phyloP scores from a whole-genome alignment of 2,329 filamentous ascomycete genomes.

The Aureobasidium lini region DNA sequence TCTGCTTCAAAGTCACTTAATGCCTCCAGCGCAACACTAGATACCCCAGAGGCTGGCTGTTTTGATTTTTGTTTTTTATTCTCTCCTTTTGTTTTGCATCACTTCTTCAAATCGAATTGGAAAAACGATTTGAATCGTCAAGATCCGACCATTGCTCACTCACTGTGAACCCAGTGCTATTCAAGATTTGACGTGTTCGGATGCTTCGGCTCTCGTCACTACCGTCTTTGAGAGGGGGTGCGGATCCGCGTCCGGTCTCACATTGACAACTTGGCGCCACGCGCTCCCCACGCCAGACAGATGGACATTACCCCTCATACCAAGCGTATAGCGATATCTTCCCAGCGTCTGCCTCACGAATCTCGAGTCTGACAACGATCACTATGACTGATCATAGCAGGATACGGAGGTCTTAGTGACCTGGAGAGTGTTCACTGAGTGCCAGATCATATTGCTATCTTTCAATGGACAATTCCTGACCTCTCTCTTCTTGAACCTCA shows the following conservation, averaged over 20 bases:
- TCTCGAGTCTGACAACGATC: too few relatives aligned
- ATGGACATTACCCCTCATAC: too few relatives aligned
- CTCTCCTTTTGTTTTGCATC: not conserved
- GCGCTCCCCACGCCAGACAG: not conserved
- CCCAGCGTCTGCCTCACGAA: too few relatives aligned
- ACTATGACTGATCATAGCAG: too few relatives aligned
- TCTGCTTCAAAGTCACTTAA: not conserved
- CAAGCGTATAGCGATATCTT: too few relatives aligned
- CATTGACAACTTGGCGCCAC: not conserved
- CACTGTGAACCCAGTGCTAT: not conserved
- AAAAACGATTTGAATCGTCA: not conserved
- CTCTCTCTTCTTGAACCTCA: too few relatives aligned
- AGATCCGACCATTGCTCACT: not conserved
- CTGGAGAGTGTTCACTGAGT: too few relatives aligned
- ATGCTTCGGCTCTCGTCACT: not conserved
- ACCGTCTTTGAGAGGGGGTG: not conserved
- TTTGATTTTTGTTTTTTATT: not conserved
- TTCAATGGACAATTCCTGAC: too few relatives aligned
- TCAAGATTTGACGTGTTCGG: not conserved
- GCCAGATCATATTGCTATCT: too few relatives aligned
- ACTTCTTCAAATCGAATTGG: not conserved
- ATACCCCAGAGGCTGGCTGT: constrained; percentile 12
- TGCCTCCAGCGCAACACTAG: constrained; percentile 9
- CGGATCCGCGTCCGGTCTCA: not conserved
- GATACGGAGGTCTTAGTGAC: too few relatives aligned